phyloP scores from a whole-genome alignment of 495 filamentous ascomycete genomes.

The Annulohypoxylon maeteangense region DNA sequence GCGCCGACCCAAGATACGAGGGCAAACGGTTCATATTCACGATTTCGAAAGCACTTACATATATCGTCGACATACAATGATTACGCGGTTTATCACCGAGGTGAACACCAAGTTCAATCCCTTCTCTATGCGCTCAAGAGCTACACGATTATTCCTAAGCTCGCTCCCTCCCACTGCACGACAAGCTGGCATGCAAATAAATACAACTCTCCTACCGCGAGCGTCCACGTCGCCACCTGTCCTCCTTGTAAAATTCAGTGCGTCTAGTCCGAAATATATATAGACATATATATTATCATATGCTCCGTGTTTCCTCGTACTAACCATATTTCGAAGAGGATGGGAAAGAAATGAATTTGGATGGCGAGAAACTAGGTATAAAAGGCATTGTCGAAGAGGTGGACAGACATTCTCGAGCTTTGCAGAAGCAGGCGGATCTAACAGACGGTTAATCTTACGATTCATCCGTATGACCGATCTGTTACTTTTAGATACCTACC shows the following conservation, averaged over 20 bases:
- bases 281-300: background rate
- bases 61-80: constrained; percentile 64
- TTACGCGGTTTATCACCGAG: constrained; percentile 85
- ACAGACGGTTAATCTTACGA: constrained; percentile 59
- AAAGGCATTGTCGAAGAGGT: constrained; percentile 89
- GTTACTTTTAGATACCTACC: constrained; percentile 17
- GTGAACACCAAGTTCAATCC: constrained; percentile 91
- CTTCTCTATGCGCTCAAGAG: constrained; percentile 78
- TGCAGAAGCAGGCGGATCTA: constrained; percentile 86
- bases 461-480: constrained; percentile 14
- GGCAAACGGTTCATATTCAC: background rate
- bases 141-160: constrained; percentile 86
- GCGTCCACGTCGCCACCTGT: constrained; percentile 68
- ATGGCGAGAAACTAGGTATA: constrained; percentile 80
- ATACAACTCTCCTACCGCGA: constrained; percentile 79
- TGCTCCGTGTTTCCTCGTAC: background rate
- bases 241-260: constrained; percentile 84
- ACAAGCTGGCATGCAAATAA: constrained; percentile 75
- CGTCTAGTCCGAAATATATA: constrained; percentile 49
- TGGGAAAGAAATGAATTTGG: constrained; percentile 77
- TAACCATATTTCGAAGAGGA: constrained; percentile 70
- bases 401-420: constrained; percentile 82
- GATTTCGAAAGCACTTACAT: background rate
- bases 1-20: background rate
- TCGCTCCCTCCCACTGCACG: constrained; percentile 84